Conservation (phyloP, 2,329 filamentous ascomycete species). For the Pseudocercospora vitis region DNA sequence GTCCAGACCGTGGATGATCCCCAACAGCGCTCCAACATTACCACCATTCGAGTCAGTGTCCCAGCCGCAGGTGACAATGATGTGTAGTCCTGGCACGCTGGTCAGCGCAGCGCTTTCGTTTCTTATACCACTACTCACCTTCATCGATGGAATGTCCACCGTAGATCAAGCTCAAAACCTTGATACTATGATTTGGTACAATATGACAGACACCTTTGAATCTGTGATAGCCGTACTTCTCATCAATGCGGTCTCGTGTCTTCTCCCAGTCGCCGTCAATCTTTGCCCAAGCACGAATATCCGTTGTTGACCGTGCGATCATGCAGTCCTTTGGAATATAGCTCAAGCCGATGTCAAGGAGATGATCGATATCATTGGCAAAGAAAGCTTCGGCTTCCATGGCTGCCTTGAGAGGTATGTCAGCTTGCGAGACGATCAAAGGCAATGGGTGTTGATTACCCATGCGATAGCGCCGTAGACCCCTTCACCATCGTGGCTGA, state of each 20-base stretch:
- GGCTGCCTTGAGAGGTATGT: not conserved
- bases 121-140: not conserved
- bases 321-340: not conserved
- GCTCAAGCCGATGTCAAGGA: not conserved
- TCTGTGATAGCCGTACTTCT: not conserved
- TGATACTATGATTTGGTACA: not conserved
- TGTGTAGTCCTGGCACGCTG: not conserved
- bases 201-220: not conserved
- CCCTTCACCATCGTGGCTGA: conserved; percentile 3
- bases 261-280: not conserved
- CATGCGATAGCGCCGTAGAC: conserved; percentile 1
- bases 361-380: not conserved
- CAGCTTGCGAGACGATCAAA: not conserved
- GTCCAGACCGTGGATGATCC: not conserved
- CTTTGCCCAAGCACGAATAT: not conserved
- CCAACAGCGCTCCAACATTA: not conserved
- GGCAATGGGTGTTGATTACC: not conserved
- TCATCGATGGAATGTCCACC: conserved; percentile 2
- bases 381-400: conserved; percentile 5
- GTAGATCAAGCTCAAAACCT: not conserved
- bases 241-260: not conserved
- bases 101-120: not conserved
- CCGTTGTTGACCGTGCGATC: not conserved
- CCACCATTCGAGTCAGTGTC: conserved; percentile 7
- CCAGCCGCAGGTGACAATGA: not conserved